Percentiles rank a stretch among this genome's conserved stretches.
phyloP scores from a whole-genome alignment of 805 yeast genomes.

The Candida quercuum region DNA sequence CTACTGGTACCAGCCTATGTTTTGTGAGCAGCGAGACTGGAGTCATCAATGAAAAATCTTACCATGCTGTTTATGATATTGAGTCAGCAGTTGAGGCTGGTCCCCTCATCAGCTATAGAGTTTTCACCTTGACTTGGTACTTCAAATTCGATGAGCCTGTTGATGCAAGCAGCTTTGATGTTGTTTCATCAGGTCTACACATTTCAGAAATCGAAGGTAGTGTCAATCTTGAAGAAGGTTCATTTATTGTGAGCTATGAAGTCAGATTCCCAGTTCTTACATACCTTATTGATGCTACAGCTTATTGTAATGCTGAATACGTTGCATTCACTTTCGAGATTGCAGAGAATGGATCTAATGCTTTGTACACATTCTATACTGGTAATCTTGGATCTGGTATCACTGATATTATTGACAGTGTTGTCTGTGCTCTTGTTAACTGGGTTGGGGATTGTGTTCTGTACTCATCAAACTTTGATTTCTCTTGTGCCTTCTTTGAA shows the following conservation, averaged over 20 bases:
- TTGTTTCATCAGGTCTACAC: constrained; percentile 3
- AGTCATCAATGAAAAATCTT: too few relatives aligned
- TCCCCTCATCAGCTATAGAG: constrained; percentile 3
- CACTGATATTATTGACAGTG: not conserved
- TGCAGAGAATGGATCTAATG: constrained; percentile 2
- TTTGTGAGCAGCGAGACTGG: too few relatives aligned
- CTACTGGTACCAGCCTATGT: too few relatives aligned
- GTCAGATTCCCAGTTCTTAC: constrained; percentile 4
- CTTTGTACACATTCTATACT: constrained; percentile 13
- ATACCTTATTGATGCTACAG: constrained; percentile 1
- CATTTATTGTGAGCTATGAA: constrained; percentile 8
- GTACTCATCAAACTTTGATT: constrained; percentile 5
- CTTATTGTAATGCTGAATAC: constrained; percentile 9
- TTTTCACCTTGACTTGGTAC: not conserved
- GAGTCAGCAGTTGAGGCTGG: too few relatives aligned
- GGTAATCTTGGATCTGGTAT: constrained; percentile 13
- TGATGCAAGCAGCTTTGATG: not conserved
- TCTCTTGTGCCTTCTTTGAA: not conserved
- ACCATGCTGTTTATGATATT: too few relatives aligned
- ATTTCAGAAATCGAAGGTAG: constrained; percentile 7
- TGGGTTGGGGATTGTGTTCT: constrained; percentile 5
- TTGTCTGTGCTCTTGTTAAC: constrained; percentile 7
- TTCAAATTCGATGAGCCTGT: not conserved
- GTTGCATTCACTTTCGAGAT: constrained; percentile 8
- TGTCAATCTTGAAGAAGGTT: constrained; percentile 15